Conservation (phyloP, 805 yeast genomes). For the Suhomyces kilbournensis region DNA sequence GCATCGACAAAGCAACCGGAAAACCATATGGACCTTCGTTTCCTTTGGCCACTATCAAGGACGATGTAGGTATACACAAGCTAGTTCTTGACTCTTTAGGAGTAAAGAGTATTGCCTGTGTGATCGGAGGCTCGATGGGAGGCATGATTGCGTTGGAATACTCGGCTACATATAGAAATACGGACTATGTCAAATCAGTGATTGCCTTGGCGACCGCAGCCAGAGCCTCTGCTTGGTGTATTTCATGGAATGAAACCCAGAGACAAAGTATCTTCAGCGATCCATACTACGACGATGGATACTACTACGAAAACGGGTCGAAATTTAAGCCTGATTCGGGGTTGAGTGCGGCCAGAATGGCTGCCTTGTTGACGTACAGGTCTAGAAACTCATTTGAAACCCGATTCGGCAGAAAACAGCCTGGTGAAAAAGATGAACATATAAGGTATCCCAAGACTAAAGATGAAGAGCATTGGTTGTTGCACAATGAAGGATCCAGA, state of each 20-base stretch:
- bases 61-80: slow-evolving; percentile 80
- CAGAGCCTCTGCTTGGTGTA: slow-evolving; percentile 96
- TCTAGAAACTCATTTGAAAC: slow-evolving; percentile 89
- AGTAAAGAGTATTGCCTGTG: slow-evolving; percentile 76
- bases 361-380: slow-evolving; percentile 89
- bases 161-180: slow-evolving; percentile 59
- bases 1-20: slow-evolving; percentile 73
- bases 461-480: slow-evolving; percentile 73
- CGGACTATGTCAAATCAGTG: slow-evolving; percentile 62
- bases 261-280: slow-evolving; percentile 94
- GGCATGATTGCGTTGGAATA: slow-evolving; percentile 95
- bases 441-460: slow-evolving; percentile 44
- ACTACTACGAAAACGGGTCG: slow-evolving; percentile 57
- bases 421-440: slow-evolving; percentile 16
- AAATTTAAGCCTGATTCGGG: slow-evolving; percentile 73
- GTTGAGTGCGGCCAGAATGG: slow-evolving; percentile 94
- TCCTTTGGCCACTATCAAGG: slow-evolving; percentile 90
- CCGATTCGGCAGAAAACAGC: slow-evolving; percentile 78
- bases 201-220: slow-evolving; percentile 93
- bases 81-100: slow-evolving; percentile 75
- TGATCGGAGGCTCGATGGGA: slow-evolving; percentile 98
- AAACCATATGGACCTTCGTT: slow-evolving; percentile 89
- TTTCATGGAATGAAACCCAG: slow-evolving; percentile 98
- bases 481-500: slow-evolving; percentile 81
- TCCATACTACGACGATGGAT: slow-evolving; percentile 90